Conservation (phyloP, 2,329 filamentous ascomycete genomes). For the Kalmusia sp. region DNA sequence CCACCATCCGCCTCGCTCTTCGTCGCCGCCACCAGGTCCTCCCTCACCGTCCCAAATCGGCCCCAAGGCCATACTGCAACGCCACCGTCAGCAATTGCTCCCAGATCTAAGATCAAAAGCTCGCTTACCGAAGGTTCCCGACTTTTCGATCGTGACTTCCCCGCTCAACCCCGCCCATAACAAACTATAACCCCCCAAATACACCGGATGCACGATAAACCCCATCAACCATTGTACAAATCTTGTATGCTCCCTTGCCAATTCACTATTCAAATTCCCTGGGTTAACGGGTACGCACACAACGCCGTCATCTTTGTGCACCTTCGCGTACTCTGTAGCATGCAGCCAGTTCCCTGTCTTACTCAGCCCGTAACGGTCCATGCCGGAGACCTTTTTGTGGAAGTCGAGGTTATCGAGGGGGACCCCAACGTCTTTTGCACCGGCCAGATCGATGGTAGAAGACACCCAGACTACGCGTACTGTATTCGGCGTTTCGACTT, state of each 20-base stretch:
- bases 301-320: slow-evolving; percentile 8
- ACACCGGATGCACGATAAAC: neutral
- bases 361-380: slow-evolving; percentile 10
- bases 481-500: slow-evolving; percentile 14
- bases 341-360: slow-evolving; percentile 26
- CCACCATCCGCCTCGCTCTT: neutral
- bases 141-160: neutral
- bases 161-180: neutral
- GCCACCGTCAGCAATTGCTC: slow-evolving; percentile 3
- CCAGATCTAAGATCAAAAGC: neutral
- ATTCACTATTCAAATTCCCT: slow-evolving; percentile 40
- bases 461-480: slow-evolving; percentile 27
- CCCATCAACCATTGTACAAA: neutral
- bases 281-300: slow-evolving; percentile 40
- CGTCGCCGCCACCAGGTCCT: neutral
- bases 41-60: neutral
- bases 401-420: neutral
- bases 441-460: slow-evolving; percentile 10
- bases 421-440: slow-evolving; percentile 10
- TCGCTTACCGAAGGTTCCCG: neutral
- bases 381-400: neutral
- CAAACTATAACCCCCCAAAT: neutral
- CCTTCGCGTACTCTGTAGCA: slow-evolving; percentile 15
- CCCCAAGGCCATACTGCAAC: neutral
- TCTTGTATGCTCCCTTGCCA: neutral